These are phyloP conservation scores for Raphanus sativus DNA, from an alignment of 345 rosid species.

Conservation along the genomic window DNA sequence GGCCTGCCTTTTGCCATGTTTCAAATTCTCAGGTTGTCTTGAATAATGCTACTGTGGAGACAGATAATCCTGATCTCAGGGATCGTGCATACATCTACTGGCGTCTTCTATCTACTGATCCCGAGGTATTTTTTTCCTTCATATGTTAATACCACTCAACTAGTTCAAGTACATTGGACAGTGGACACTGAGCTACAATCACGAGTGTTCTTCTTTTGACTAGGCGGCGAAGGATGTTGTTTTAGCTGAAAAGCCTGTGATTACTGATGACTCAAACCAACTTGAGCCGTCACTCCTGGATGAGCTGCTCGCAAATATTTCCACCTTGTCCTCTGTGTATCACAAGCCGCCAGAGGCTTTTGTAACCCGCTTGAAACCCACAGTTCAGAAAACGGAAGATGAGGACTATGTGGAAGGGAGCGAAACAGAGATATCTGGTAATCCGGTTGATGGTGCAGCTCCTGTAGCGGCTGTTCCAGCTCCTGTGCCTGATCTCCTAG, in stretches of 20 bases:
- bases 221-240: slow-evolving; percentile 99
- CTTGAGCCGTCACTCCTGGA: slow-evolving; percentile 87
- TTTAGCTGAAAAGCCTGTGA: slow-evolving; percentile 96
- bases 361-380: slow-evolving; percentile 79
- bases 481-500: slow-evolving; percentile 79
- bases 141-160: slow-evolving; percentile 18
- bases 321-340: slow-evolving; percentile 91
- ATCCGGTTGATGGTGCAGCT: slow-evolving; percentile 48
- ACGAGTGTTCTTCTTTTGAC: slow-evolving; percentile 23
- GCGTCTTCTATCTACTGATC: slow-evolving; percentile 94
- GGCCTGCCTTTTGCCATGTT: slow-evolving; percentile 11
- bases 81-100: slow-evolving; percentile 97
- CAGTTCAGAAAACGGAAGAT: slow-evolving; percentile 71
- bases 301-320: slow-evolving; percentile 93
- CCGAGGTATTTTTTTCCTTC: slow-evolving; percentile 62
- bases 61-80: slow-evolving; percentile 96
- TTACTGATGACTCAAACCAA: slow-evolving; percentile 89
- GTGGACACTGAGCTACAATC: background rate
- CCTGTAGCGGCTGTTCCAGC: slow-evolving; percentile 53
- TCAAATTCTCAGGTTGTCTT: slow-evolving; percentile 66
- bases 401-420: slow-evolving; percentile 78
- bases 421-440: slow-evolving; percentile 64
- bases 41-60: slow-evolving; percentile 94
- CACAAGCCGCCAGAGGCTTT: slow-evolving; percentile 94
- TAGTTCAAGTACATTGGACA: slow-evolving; percentile 1